phyloP scores from a whole-genome alignment of 371 early-diverging fungal genomes.

The Syncephalis fuscata region DNA sequence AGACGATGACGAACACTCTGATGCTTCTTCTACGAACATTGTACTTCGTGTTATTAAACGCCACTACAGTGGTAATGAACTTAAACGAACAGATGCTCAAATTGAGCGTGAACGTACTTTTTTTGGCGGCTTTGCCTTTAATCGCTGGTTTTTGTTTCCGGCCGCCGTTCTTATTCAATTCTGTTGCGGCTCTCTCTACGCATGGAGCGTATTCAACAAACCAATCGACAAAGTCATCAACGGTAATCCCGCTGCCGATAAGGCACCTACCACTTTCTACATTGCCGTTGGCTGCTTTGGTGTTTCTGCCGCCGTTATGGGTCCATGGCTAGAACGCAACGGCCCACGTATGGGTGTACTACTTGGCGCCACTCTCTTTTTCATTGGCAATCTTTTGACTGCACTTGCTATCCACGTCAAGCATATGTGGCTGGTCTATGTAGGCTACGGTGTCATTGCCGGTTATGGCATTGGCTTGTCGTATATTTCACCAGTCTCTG shows the following conservation, averaged over 20 bases:
- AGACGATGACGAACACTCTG: too few species aligned
- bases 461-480: conserved; percentile 46
- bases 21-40: too few species aligned
- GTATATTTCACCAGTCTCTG: conserved; percentile 40
- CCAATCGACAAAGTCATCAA: conserved; percentile 33
- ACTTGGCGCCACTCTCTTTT: conserved; percentile 32
- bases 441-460: conserved; percentile 44
- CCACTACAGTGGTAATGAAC: too few species aligned
- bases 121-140: conserved; percentile 20
- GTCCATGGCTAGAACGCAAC: conserved; percentile 46
- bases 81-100: background rate
- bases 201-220: conserved; percentile 44
- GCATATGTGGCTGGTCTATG: conserved; percentile 32
- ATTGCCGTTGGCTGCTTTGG: conserved; percentile 50
- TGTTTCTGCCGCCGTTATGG: conserved; percentile 34
- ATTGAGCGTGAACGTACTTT: conserved; percentile 4
- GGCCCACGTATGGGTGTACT: conserved; percentile 34
- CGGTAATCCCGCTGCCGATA: conserved; percentile 9
- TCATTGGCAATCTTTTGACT: conserved; percentile 32
- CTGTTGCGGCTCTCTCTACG: conserved; percentile 48
- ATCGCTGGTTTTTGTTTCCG: conserved; percentile 31
- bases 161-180: conserved; percentile 43
- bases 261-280: conserved; percentile 43
- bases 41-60: too few species aligned
- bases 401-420: conserved; percentile 30